phyloP scores from a whole-genome alignment of 495 filamentous ascomycete genomes.

The Hypoxylon lenormandii region DNA sequence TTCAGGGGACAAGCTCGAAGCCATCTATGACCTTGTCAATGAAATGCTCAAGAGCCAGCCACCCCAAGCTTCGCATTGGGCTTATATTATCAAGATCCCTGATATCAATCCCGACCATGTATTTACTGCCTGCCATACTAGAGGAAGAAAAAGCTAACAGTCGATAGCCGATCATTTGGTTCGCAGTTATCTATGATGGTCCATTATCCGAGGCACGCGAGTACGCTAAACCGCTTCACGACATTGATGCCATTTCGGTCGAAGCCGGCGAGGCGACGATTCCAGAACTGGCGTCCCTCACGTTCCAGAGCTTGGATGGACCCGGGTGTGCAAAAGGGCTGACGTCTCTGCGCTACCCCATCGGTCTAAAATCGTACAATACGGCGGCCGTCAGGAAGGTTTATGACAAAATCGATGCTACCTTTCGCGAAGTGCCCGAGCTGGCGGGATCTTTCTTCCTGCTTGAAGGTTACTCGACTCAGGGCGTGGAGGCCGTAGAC shows the following conservation, averaged over 20 bases:
- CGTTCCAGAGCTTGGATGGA: conserved; percentile 3
- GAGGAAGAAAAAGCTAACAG: not conserved
- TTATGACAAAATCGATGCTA: conserved; percentile 17
- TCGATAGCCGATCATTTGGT: conserved; percentile 16
- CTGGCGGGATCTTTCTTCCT: conserved; percentile 46
- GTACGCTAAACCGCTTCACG: conserved; percentile 22
- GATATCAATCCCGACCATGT: conserved; percentile 19
- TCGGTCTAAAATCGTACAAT: conserved; percentile 21
- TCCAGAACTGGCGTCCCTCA: conserved; percentile 12
- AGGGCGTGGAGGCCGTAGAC: conserved; percentile 51
- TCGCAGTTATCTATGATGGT: conserved; percentile 15
- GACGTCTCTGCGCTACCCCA: conserved; percentile 26
- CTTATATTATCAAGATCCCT: conserved; percentile 25
- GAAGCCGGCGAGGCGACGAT: not conserved
- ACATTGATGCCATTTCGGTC: conserved; percentile 12
- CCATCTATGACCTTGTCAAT: conserved; percentile 21
- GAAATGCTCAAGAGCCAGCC: conserved; percentile 17
- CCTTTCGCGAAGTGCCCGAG: conserved; percentile 6
- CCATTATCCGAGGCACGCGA: not conserved
- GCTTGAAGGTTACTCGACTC: conserved; percentile 57
- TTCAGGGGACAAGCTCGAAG: conserved; percentile 40
- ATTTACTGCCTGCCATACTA: not conserved
- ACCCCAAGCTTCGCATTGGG: conserved; percentile 25
- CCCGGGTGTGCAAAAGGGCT: conserved; percentile 17
- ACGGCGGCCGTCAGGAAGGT: conserved; percentile 7